Conservation (phyloP, 169 alveolate genomes). For the Theileria sp. region DNA sequence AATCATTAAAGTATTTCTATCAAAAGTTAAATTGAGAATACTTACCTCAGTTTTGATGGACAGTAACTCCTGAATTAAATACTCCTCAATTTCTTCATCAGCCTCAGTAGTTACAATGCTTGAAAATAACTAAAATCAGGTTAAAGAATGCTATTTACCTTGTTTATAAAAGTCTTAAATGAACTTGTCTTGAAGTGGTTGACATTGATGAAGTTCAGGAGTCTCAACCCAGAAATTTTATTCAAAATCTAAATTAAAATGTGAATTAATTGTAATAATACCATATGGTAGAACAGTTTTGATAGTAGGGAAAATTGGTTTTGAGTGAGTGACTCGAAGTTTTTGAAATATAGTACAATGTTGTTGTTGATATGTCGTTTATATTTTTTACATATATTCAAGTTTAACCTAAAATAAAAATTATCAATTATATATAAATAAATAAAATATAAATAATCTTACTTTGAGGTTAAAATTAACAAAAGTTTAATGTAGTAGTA, state of each 20-base stretch:
- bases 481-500: conserved; percentile 22
- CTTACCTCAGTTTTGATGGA: conserved; percentile 21
- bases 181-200: conserved; percentile 18
- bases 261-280: background rate
- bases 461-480: conserved; percentile 11
- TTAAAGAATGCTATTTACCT: background rate
- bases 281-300: conserved; percentile 5
- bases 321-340: conserved; percentile 20
- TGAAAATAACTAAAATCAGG: background rate
- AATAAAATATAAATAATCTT: background rate
- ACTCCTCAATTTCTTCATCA: conserved; percentile 22
- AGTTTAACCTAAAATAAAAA: conserved; percentile 10
- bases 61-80: conserved; percentile 28
- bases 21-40: background rate
- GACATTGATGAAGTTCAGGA: conserved; percentile 26
- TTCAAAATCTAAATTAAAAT: background rate
- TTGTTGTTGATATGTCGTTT: conserved; percentile 31
- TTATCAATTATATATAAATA: background rate
- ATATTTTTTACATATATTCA: conserved; percentile 25
- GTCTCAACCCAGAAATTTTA: conserved; percentile 15
- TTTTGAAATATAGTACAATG: conserved; percentile 23
- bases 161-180: conserved; percentile 26
- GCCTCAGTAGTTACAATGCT: conserved; percentile 11
- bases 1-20: conserved; percentile 28
- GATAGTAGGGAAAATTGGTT: background rate